phyloP scores from a whole-genome alignment of 352 stramenopile species.

The Globisporangium okanoganense region DNA sequence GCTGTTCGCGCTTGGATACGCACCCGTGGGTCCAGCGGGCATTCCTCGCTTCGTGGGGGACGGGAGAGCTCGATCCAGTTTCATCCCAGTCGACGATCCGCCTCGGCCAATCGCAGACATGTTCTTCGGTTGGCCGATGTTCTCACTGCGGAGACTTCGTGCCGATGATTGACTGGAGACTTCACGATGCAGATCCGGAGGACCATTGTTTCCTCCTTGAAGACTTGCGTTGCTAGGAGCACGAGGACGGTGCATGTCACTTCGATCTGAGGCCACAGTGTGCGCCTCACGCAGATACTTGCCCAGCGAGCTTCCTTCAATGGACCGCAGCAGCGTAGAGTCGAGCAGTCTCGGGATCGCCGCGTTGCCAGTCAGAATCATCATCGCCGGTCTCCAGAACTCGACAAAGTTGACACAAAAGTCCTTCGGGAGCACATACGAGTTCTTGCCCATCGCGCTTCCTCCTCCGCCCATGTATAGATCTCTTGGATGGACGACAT shows the following conservation, averaged over 20 bases:
- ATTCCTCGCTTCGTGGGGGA: slow-evolving; percentile 51
- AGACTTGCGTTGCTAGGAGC: slow-evolving; percentile 25
- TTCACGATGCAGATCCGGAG: slow-evolving; percentile 44
- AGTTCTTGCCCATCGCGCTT: slow-evolving; percentile 28
- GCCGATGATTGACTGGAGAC: slow-evolving; percentile 44
- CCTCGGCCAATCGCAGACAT: slow-evolving; percentile 8
- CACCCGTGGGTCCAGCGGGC: slow-evolving; percentile 17
- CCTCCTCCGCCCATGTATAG: slow-evolving; percentile 34
- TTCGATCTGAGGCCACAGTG: slow-evolving; percentile 19
- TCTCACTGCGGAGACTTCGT: slow-evolving; percentile 26
- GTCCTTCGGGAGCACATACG: slow-evolving; percentile 38
- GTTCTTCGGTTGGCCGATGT: background rate
- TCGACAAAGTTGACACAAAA: slow-evolving; percentile 57
- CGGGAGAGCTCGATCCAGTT: slow-evolving; percentile 30
- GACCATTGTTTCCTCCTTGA: slow-evolving; percentile 26
- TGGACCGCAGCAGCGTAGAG: slow-evolving; percentile 26
- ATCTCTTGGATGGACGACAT: slow-evolving; percentile 60
- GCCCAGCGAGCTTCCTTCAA: slow-evolving; percentile 48
- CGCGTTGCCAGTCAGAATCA: slow-evolving; percentile 40
- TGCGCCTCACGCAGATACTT: slow-evolving; percentile 59
- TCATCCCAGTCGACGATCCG: slow-evolving; percentile 16
- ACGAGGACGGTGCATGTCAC: slow-evolving; percentile 20
- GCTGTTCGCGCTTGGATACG: slow-evolving; percentile 20
- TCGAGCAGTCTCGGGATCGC: slow-evolving; percentile 49
- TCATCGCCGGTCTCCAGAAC: slow-evolving; percentile 38